A percentile compares a stretch with the other conserved stretches of the same genome.
Evolutionary conservation across 202 grass and related monocot genomes (phyloP).

Genomic region (Eragrostis tef): DNA sequence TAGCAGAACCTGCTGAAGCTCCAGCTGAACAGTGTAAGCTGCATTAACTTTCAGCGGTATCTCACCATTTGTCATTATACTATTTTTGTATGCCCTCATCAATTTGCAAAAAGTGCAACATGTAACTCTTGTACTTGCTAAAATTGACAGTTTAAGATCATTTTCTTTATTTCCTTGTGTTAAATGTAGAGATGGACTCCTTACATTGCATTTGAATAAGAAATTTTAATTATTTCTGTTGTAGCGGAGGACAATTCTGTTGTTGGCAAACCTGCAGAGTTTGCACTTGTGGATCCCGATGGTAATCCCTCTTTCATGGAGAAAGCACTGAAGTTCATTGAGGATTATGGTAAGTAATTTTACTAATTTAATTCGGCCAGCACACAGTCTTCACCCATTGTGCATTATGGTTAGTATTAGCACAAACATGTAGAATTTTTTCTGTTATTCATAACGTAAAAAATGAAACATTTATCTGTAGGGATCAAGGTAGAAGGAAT

Average conservation of each 20-base stretch:
- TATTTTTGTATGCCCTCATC: conserved; percentile 1
- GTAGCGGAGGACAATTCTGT: conserved; percentile 72
- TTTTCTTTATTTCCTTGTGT: conserved; percentile 17
- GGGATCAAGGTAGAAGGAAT: conserved; percentile 96
- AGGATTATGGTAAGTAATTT: conserved; percentile 76
- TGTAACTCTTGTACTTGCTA: conserved; percentile 11
- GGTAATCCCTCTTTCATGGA: conserved; percentile 93
- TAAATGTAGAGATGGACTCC: conserved; percentile 1
- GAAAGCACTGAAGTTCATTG: conserved; percentile 91
- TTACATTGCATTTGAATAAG: conserved; percentile 37
- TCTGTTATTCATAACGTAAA: not conserved
- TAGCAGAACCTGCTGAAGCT: conserved; percentile 61
- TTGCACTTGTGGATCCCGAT: conserved; percentile 84
- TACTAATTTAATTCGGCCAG: conserved; percentile 19
- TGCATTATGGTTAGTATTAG: not conserved
- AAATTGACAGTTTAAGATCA: not conserved
- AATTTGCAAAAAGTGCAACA: conserved; percentile 25
- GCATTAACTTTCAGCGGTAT: conserved; percentile 42
- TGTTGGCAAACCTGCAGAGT: conserved; percentile 68
- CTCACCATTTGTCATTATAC: conserved; percentile 24
- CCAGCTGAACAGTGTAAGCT: conserved; percentile 70
- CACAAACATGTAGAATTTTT: not conserved
- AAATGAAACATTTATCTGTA: conserved; percentile 34
- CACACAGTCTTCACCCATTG: not conserved
- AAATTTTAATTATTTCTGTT: conserved; percentile 43